phyloP scores from a whole-genome alignment of 805 yeast genomes.

The Kazachstania taianensis region DNA sequence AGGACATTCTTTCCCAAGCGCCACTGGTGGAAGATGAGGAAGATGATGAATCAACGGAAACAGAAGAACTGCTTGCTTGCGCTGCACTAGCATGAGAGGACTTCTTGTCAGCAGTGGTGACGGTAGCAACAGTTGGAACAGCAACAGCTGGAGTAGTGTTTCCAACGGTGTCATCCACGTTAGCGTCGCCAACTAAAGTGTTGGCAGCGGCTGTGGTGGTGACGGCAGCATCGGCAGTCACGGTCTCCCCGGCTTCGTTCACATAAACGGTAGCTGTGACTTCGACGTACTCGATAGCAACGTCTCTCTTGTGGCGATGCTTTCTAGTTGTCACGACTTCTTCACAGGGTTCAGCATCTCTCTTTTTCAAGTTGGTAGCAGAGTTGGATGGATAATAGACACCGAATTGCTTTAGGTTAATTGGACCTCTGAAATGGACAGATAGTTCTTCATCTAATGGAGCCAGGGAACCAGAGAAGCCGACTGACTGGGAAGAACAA shows the following conservation, averaged over 20 bases:
- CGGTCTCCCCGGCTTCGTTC: slow-evolving; percentile 41
- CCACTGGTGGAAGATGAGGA: slow-evolving; percentile 30
- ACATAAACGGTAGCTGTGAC: slow-evolving; percentile 74
- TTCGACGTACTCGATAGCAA: slow-evolving; percentile 52
- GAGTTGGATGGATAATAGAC: slow-evolving; percentile 65
- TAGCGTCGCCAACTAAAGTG: slow-evolving; percentile 8
- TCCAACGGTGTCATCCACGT: slow-evolving; percentile 10
- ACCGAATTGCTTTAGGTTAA: slow-evolving; percentile 58
- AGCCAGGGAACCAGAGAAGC: slow-evolving; percentile 56
- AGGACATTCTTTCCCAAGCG: slow-evolving; percentile 67
- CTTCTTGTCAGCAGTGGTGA: slow-evolving; percentile 9
- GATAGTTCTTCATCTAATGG: slow-evolving; percentile 63
- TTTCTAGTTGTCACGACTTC: slow-evolving; percentile 5
- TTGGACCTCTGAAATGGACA: slow-evolving; percentile 73
- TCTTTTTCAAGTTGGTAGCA: slow-evolving; percentile 37
- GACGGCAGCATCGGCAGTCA: slow-evolving; percentile 50
- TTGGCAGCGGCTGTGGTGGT: slow-evolving; percentile 42
- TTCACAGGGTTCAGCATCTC: slow-evolving; percentile 23
- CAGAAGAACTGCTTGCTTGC: slow-evolving; percentile 14
- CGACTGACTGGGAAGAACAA: slow-evolving; percentile 48
- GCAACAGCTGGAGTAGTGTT: slow-evolving; percentile 10
- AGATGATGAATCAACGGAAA: slow-evolving; percentile 21
- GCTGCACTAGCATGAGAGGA: slow-evolving; percentile 5
- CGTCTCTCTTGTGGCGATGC: slow-evolving; percentile 50
- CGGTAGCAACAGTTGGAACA: slow-evolving; percentile 8